phyloP scores from a whole-genome alignment of 257 asterid species.

The Solanum gracilifrons region DNA sequence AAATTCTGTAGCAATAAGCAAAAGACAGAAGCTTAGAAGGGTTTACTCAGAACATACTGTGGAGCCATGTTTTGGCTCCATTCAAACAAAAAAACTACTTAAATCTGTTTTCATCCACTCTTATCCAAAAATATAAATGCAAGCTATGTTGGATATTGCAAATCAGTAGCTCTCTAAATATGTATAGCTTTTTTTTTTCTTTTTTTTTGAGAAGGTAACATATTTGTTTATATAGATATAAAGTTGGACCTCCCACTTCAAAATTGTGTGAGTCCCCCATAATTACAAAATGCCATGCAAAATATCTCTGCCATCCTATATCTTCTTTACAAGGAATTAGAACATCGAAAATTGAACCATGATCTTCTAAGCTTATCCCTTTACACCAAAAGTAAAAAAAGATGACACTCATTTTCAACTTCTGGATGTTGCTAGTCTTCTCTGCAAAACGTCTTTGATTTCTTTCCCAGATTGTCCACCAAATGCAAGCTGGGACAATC shows the following conservation, averaged over 20 bases:
- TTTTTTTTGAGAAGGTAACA: not conserved
- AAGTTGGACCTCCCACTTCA: not conserved
- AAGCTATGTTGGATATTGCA: not conserved
- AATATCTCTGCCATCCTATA: not conserved
- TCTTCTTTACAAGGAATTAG: not conserved
- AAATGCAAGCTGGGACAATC: not conserved
- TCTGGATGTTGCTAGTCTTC: not conserved
- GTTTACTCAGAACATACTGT: not conserved
- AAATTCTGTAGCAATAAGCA: not conserved
- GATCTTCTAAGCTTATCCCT: not conserved
- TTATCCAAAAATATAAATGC: not conserved
- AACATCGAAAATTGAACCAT: not conserved
- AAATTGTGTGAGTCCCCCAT: not conserved
- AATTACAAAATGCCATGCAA: not conserved
- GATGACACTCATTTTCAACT: not conserved
- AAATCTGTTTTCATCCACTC: not conserved
- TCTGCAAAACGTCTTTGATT: not conserved
- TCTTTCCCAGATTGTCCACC: not conserved
- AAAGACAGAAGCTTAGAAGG: not conserved
- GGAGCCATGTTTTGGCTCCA: not conserved
- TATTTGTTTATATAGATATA: not conserved
- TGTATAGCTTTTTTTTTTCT: not conserved
- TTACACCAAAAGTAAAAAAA: not conserved
- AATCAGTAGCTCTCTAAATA: not conserved
- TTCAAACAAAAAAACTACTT: not conserved